Base-by-base conservation (phyloP, 1,284 basidiomycete genomes). In the Vanrija humicola region DNA sequence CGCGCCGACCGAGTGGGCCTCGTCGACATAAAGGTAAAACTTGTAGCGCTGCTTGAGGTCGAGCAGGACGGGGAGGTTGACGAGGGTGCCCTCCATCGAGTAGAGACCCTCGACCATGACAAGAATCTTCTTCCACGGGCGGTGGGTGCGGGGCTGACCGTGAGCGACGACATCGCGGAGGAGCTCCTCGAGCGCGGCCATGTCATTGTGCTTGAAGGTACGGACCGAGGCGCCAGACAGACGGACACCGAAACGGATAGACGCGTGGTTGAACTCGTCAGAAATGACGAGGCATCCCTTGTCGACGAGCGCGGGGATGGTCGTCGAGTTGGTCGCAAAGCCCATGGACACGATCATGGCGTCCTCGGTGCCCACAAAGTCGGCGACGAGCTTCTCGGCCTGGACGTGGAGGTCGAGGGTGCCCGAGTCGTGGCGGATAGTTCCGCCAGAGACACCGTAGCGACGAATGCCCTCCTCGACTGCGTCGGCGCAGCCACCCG, bases 51-150 rank as follows among this genome's bases (percentile, higher is more conserved):
- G 83, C 83, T 97, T 98, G 58, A 99, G 82, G 64, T 89, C 86
- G 64, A 98, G 73, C 52, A 99, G 80, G 12, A 73, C 81, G 1
- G 94, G 94, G 48, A 99, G 71, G 74, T 97, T 86, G 52, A 89
- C 86, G 61, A 98, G 73, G 7, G 90, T 93, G 23, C 95, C 96
- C 77, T 99, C 95, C 96, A 99, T 99, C 62, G 89, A 93, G 79
- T 91, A 98, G 46, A 99, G 77, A 3, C 95, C 95, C 75, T 99
- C 95, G 38, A 98, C 92, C 56, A 98, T 85, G 47, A 99, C 66
- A 46, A 98, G 72, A 63, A 99, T 98, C 82, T 97, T 98, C 81
- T 96, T 97, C 95, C 95, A 98, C 3, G 95, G 96, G 16, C 95
- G 79, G 74, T 98, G 96, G 0, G 93, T 98, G 78, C 93, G 88